A percentile compares a stretch with the other conserved stretches of the same genome.
These are phyloP conservation scores for Vitis hybrid DNA, from an alignment of 177 flowering plant species.

Conservation along the genomic window DNA sequence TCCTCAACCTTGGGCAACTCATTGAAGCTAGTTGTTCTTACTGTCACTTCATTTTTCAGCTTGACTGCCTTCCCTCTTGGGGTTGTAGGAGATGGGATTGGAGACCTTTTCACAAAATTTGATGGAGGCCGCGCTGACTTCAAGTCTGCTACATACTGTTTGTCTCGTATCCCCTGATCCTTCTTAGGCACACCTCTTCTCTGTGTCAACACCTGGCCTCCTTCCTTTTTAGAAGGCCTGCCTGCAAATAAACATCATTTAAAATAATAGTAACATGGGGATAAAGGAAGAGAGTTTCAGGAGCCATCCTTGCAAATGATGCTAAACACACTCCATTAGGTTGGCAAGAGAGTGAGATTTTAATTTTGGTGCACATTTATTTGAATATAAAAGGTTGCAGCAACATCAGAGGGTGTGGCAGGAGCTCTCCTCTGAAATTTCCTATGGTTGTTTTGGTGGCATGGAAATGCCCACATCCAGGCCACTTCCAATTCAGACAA, in stretches of 20 bases:
- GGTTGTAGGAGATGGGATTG: conserved; percentile 35
- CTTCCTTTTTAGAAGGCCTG: conserved; percentile 19
- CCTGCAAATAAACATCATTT: conserved; percentile 17
- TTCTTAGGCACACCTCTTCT: conserved; percentile 18
- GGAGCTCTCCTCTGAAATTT: too few relatives aligned
- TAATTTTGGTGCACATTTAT: too few relatives aligned
- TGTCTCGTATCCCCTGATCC: conserved; percentile 14
- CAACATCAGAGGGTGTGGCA: too few relatives aligned
- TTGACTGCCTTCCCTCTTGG: conserved; percentile 21
- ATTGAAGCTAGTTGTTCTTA: neutral
- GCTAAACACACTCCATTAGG: too few relatives aligned
- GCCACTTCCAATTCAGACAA: too few relatives aligned
- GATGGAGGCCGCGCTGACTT: conserved; percentile 49
- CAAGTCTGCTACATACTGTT: conserved; percentile 12
- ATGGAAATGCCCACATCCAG: too few relatives aligned
- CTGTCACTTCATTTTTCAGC: conserved; percentile 11
- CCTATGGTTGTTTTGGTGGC: too few relatives aligned
- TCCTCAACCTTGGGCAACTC: conserved; percentile 23
- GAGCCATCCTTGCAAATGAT: too few relatives aligned
- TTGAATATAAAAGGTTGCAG: too few relatives aligned
- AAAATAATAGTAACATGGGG: neutral
- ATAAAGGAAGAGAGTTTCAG: neutral
- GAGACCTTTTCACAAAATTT: conserved; percentile 55
- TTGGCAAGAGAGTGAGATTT: too few relatives aligned
- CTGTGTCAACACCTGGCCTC: conserved; percentile 4